Evolutionary conservation across 306 rosid genomes (phyloP).

Genomic region (Sphenostylis stenocarpa): DNA sequence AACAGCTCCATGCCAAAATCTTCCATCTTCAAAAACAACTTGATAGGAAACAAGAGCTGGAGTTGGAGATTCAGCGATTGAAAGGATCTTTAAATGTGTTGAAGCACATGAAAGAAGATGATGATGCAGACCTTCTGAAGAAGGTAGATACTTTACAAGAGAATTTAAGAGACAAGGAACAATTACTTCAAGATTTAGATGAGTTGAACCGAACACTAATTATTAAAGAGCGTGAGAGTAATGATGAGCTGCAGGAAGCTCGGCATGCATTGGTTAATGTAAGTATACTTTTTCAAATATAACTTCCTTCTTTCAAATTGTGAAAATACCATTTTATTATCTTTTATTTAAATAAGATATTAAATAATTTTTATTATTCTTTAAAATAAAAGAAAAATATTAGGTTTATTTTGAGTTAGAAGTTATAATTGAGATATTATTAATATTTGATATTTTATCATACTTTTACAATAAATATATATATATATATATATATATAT

Average conservation of each 20-base stretch:
- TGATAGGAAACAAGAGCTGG: conserved; percentile 83
- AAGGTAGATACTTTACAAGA: conserved; percentile 64
- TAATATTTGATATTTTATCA: no score
- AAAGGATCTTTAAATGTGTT: conserved; percentile 75
- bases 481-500: no score
- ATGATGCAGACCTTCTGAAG: conserved; percentile 75
- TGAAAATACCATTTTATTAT: no score
- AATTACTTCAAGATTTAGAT: conserved; percentile 59
- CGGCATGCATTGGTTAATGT: conserved; percentile 75
- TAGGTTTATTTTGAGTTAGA: no score
- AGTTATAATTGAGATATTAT: no score
- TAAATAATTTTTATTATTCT: no score
- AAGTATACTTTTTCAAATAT: conserved; percentile 37
- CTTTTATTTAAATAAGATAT: no score
- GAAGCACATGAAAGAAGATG: conserved; percentile 83
- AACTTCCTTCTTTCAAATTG: no score
- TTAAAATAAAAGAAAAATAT: no score
- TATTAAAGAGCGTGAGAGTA: conserved; percentile 71
- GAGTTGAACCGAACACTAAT: conserved; percentile 66
- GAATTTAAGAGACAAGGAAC: conserved; percentile 76
- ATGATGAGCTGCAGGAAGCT: conserved; percentile 88
- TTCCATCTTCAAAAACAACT: conserved; percentile 68
- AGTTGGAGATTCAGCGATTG: conserved; percentile 83
- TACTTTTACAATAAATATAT: no score
- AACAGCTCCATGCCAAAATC: conserved; percentile 75